phyloP scores from a whole-genome alignment of 345 rosid genomes.

The Eucalyptus cladocalyx region DNA sequence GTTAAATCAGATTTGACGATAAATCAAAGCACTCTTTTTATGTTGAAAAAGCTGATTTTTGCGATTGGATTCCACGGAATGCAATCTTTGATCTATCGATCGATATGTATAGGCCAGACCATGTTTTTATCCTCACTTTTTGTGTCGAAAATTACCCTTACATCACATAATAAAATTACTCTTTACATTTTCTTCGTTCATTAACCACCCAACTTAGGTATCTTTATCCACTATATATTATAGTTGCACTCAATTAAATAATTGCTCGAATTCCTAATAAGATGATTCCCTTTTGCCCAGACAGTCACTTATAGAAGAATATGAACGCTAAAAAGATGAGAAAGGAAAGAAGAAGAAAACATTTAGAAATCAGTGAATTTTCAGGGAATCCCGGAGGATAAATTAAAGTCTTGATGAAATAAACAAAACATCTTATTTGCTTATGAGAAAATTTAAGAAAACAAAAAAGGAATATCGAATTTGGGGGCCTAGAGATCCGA shows the following conservation, averaged over 20 bases:
- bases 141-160: background rate
- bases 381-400: too few relatives aligned
- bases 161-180: background rate
- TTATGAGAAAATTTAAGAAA: background rate
- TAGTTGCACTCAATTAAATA: background rate
- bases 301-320: too few relatives aligned
- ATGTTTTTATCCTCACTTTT: background rate
- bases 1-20: background rate
- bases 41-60: background rate
- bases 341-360: too few relatives aligned
- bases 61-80: background rate
- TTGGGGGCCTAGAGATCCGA: background rate
- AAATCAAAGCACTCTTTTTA: background rate
- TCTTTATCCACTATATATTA: background rate
- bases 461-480: background rate
- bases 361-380: too few relatives aligned
- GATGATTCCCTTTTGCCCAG: too few relatives aligned
- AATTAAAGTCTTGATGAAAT: background rate
- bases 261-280: background rate
- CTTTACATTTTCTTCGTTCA: background rate
- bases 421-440: background rate
- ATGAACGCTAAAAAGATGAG: too few relatives aligned
- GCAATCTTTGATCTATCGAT: background rate
- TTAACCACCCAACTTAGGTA: background rate
- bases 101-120: background rate